Conservation (phyloP, 495 filamentous ascomycete species). For the Neurospora africana region DNA sequence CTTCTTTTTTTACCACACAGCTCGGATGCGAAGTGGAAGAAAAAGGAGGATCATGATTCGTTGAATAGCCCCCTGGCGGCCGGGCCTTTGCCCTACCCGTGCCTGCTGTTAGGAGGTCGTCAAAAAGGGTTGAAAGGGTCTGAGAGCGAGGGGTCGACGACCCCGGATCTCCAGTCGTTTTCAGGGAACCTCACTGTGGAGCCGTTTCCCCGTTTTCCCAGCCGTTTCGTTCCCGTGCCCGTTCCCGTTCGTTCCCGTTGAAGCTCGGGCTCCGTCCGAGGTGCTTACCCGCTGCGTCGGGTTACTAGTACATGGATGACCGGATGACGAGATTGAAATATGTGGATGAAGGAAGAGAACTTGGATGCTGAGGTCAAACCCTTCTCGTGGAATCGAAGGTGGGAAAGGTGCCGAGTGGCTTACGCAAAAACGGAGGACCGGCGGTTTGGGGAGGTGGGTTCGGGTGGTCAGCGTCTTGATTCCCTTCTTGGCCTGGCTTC, state of each 20-base stretch:
- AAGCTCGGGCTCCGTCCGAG: not conserved
- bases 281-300: not conserved
- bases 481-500: not conserved
- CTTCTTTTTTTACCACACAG: not conserved
- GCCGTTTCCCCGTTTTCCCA: not conserved
- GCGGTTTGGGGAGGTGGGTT: not conserved
- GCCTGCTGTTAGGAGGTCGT: not conserved
- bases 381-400: not conserved
- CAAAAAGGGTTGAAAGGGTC: not conserved
- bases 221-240: not conserved
- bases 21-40: not conserved
- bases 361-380: too few species aligned
- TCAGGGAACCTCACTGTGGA: not conserved
- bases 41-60: not conserved
- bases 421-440: not conserved
- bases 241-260: not conserved
- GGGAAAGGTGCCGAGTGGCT: not conserved
- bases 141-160: not conserved
- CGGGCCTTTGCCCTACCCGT: not conserved
- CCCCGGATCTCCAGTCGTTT: not conserved
- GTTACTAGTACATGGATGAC: not conserved
- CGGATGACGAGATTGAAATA: not conserved
- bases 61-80: not conserved
- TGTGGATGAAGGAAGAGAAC: not conserved
- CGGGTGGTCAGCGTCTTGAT: not conserved